A percentile compares a stretch with the other conserved stretches of the same genome.
Evolutionary conservation across 2,329 filamentous ascomycete genomes (phyloP).

Genomic region (Penicillium sp.): DNA sequence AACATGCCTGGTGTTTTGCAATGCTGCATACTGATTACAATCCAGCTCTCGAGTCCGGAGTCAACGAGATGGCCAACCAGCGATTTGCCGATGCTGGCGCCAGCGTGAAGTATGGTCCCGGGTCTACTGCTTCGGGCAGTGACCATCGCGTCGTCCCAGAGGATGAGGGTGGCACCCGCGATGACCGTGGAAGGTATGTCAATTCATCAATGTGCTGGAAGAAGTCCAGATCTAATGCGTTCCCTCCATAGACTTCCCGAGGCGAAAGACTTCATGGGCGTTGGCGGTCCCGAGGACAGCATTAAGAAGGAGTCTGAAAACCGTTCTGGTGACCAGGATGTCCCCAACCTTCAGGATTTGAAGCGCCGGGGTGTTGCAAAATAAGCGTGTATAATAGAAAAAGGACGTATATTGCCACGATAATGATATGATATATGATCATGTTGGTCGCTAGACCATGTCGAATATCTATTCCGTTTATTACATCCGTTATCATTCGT

Average conservation of each 20-base stretch:
- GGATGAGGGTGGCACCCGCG: constrained; percentile 38
- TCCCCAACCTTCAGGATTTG: constrained; percentile 21
- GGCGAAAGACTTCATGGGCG: constrained; percentile 34
- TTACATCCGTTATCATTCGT: too few species aligned
- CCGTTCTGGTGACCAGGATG: constrained; percentile 27
- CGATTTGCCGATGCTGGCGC: constrained; percentile 32
- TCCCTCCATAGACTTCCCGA: constrained; percentile 27
- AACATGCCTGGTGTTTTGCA: too few species aligned
- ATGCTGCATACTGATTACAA: constrained; percentile 2
- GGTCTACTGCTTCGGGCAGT: constrained; percentile 32
- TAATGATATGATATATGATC: background rate
- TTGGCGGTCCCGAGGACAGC: constrained; percentile 35
- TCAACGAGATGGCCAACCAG: constrained; percentile 36
- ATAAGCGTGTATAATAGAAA: constrained; percentile 9
- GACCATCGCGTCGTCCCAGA: constrained; percentile 38
- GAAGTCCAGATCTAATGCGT: too few species aligned
- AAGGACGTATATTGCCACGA: background rate
- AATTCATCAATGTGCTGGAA: background rate
- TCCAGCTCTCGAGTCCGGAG: constrained; percentile 38
- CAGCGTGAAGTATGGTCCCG: constrained; percentile 36
- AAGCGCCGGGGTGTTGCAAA: constrained; percentile 19
- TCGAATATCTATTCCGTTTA: too few species aligned
- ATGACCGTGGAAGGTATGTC: constrained; percentile 36
- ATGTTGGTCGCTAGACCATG: too few species aligned
- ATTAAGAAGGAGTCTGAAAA: constrained; percentile 23